These are phyloP conservation scores for Colletotrichum zoysiae DNA, from an alignment of 2,329 filamentous ascomycete genomes.

Conservation along the genomic window DNA sequence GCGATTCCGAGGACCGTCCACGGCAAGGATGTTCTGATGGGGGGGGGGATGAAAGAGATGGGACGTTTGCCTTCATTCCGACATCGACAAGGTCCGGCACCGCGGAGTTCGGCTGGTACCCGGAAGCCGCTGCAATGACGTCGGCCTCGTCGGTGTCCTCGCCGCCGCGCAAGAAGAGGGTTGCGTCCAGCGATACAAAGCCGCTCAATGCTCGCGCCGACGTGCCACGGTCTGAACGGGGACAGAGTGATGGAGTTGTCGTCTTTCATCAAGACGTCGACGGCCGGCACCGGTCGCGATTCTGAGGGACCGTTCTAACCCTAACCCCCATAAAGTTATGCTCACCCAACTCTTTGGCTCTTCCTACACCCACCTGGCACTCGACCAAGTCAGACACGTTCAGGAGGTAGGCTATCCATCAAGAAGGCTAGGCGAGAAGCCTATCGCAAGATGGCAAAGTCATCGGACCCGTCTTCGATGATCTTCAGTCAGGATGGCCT, in stretches of 20 bases:
- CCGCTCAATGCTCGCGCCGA: slow-evolving; percentile 27
- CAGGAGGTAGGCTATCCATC: slow-evolving; percentile 41
- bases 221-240: slow-evolving; percentile 4
- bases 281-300: not conserved
- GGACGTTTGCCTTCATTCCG: slow-evolving; percentile 44
- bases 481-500: slow-evolving; percentile 43
- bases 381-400: slow-evolving; percentile 14
- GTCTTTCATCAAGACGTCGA: slow-evolving; percentile 13
- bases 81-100: slow-evolving; percentile 47
- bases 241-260: slow-evolving; percentile 18
- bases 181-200: slow-evolving; percentile 44
- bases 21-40: slow-evolving; percentile 59
- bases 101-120: slow-evolving; percentile 50
- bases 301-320: slow-evolving; percentile 8
- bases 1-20: slow-evolving; percentile 57
- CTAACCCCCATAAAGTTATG: slow-evolving; percentile 21
- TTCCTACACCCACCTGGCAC: not conserved
- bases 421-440: slow-evolving; percentile 41
- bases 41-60: slow-evolving; percentile 50
- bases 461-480: slow-evolving; percentile 43
- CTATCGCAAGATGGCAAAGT: slow-evolving; percentile 44
- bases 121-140: slow-evolving; percentile 52
- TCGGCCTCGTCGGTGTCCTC: slow-evolving; percentile 47
- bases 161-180: slow-evolving; percentile 50
- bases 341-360: not conserved